Evolutionary conservation across 2,329 filamentous ascomycete genomes (phyloP).

Genomic region (Diplodia intermedia): DNA sequence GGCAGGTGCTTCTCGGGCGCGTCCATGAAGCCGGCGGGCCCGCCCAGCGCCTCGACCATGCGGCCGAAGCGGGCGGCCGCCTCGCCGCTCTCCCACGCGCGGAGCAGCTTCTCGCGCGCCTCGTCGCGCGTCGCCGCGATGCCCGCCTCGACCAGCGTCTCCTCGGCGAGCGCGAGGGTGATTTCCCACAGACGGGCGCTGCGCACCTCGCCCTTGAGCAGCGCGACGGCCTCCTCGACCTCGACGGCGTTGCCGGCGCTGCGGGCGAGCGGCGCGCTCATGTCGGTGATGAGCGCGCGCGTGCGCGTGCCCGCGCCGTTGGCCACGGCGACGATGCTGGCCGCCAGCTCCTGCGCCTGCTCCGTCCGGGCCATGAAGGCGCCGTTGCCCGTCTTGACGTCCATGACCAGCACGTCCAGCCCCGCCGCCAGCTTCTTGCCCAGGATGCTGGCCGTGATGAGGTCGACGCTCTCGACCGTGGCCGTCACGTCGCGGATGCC

Average conservation of each 20-base stretch:
- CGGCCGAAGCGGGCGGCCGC: constrained; percentile 14
- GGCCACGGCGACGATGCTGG: constrained; percentile 28
- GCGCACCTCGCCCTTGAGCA: constrained; percentile 32
- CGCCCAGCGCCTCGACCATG: constrained; percentile 24
- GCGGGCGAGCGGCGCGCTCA: constrained; percentile 27
- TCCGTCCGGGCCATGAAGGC: constrained; percentile 29
- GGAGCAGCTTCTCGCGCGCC: constrained; percentile 13
- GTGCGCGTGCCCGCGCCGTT: constrained; percentile 29
- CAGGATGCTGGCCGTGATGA: constrained; percentile 31
- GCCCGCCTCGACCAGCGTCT: constrained; percentile 27
- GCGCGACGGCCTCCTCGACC: constrained; percentile 31
- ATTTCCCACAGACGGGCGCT: constrained; percentile 28
- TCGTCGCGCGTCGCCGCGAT: constrained; percentile 3
- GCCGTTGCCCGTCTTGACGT: constrained; percentile 32
- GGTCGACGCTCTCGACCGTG: constrained; percentile 31
- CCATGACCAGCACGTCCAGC: constrained; percentile 32
- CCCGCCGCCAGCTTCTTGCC: constrained; percentile 32
- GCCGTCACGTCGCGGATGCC: constrained; percentile 32
- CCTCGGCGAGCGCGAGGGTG: constrained; percentile 29
- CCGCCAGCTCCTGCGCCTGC: constrained; percentile 23
- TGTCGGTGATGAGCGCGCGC: constrained; percentile 29
- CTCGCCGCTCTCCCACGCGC: constrained; percentile 31
- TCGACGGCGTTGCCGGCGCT: constrained; percentile 31
- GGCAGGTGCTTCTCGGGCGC: constrained; percentile 8
- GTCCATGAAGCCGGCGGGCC: constrained; percentile 27